Evolutionary conservation across 805 yeast species (phyloP).

Genomic region (Wickerhamiella slavikovae): DNA sequence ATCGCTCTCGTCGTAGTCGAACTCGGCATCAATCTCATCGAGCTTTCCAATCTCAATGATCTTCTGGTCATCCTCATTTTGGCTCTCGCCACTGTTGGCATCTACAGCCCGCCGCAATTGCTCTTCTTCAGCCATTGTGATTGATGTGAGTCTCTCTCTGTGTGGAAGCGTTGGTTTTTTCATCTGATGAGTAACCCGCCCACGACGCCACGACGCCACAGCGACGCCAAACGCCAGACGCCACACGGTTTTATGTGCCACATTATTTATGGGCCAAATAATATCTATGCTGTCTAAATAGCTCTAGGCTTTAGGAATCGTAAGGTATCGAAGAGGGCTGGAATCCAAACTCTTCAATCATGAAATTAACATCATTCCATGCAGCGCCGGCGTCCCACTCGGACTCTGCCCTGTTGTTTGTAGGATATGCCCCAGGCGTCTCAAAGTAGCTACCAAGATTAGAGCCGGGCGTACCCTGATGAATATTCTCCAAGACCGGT

Average conservation of each 20-base stretch:
- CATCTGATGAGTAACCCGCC: too few species aligned
- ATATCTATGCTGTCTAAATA: too few species aligned
- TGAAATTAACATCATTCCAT: constrained; percentile 71
- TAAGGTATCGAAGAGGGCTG: too few species aligned
- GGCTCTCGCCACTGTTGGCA: constrained; percentile 1
- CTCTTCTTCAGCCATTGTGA: constrained; percentile 61
- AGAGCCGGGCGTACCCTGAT: not conserved
- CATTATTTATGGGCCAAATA: too few species aligned
- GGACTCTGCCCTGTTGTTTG: constrained; percentile 3
- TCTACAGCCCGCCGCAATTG: constrained; percentile 49
- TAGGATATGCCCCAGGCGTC: constrained; percentile 1
- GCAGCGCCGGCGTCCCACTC: constrained; percentile 31
- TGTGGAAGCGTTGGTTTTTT: constrained; percentile 4
- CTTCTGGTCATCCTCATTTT: constrained; percentile 64
- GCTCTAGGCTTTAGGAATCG: too few species aligned
- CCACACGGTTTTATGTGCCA: too few species aligned
- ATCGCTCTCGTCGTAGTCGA: constrained; percentile 23
- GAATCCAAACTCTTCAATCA: constrained; percentile 85
- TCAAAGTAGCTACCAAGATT: not conserved
- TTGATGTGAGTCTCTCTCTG: not conserved
- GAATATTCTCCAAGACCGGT: too few species aligned
- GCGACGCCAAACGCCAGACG: too few species aligned
- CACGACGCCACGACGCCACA: too few species aligned
- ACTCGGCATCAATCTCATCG: constrained; percentile 23
- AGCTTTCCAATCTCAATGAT: constrained; percentile 52